Evolutionary conservation across 148 eudicot species (phyloP), one percentile per base, ranked within the genome.

Genomic region (Amaranthus cruentus): DNA sequence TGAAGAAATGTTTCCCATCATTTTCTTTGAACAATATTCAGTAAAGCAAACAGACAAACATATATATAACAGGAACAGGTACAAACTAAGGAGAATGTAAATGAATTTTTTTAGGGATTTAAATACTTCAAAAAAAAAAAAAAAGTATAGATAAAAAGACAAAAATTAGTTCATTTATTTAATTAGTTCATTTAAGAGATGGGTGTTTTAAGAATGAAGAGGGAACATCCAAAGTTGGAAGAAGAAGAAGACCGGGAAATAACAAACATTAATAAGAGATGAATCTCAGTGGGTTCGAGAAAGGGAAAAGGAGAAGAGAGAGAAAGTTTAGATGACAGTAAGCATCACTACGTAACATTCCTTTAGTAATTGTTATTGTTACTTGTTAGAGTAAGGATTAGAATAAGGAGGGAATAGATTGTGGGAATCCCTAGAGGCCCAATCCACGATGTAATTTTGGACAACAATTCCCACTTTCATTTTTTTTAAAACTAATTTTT

Each of bases 391-490:
- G 1, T 12, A 4, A 5, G 52, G 69, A 61, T 78, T 68, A 73
- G 48, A 74, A 56, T 61, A 79, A 47, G 51, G 4, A 13, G 28
- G 47, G 49, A 69, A 54, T 74, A 62, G 82, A 80, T 75, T 78
- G 79, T 81, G 81, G 86, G 82, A 84, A 84, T 84, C 87, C 84
- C 84, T 78, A 81, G 82, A 72, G 81, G 86, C 82, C 72, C 86
- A 72, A 72, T 81, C 71, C 68, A 54, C 84, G 71, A 78, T 60
- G 81, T 28, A 72, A 76, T 59, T 66, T 62, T 72, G 77, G 70
- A 83, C 77, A 78, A 67, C 76, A 75, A 83, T 81, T 81, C 84
- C 84, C 81, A 85, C 86, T 81, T 81, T 72, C 73, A 69, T 74
- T 81, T 69, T 70, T 74, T 77, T 68, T 80, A 76, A 75, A 63